Evolutionary conservation across 192 early-diverging fungal species (phyloP), one percentile per base, ranked within the genome.

Genomic region (Spizellomyces sp.): DNA sequence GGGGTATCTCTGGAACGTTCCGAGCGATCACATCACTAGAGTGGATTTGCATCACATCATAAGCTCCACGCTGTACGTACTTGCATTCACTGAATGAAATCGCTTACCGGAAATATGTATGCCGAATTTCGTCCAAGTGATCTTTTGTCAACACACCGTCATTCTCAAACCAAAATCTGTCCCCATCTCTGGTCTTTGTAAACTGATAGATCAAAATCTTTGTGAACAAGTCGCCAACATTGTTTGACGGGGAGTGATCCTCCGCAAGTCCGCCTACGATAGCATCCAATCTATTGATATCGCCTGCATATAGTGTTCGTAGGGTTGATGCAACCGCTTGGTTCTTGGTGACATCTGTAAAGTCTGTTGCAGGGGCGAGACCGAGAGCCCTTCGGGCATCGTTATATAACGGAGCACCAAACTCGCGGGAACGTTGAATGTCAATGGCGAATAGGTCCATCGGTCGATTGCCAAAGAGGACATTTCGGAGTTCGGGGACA

Each of bases 101-200:
- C 3, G 3, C 27, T 36, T 36, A 36, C 27, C 27, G 27, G 27
- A 36, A 36, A 36, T 36, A 36, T 3, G 27, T 36, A n/a, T 76
- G 43, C 41, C 12, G 9, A 19, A 83, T 21, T 5, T 81, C 72
- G 9, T 15, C 10, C 7, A 56, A 12, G 21, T 88, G 84, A 9
- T 60, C 62, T 5, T 45, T 52, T 7, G 65, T 73, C 9, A 89
- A 70, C 12, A 85, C 79, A n/a, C 80, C 84, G n/a, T 55, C 43
- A 17, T 69, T 80, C 63, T 86, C 81, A 67, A 85, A 86, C 85
- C 85, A 86, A 58, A 77, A 84, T 22, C 80, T 58, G 58, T 86
- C 85, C 6, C 78, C 79, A 54, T 81, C 87, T 21, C 85, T 43
- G 15, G 88, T n/a, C 8, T 69, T 60, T 4, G 43, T 45, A 62